These are phyloP conservation scores for Aphanomyces stellatus DNA, from an alignment of 352 stramenopile genomes.

Conservation along the genomic window DNA sequence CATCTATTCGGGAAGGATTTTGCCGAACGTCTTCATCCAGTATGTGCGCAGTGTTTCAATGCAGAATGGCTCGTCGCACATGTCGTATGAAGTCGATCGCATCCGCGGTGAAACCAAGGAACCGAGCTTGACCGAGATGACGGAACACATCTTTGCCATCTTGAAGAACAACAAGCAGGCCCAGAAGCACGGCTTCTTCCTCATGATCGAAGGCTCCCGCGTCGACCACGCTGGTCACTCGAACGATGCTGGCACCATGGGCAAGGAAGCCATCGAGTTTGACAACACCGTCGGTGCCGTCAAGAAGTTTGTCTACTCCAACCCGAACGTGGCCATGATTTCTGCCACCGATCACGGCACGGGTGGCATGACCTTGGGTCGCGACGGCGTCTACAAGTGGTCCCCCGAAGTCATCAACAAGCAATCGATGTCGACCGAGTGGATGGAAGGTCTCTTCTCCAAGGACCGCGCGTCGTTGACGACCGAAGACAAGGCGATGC, in stretches of 20 bases:
- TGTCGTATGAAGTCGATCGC: constrained; percentile 61
- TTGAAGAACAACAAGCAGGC: constrained; percentile 61
- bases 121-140: constrained; percentile 53
- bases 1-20: no score
- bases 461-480: constrained; percentile 27
- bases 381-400: constrained; percentile 40
- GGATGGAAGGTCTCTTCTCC: constrained; percentile 33
- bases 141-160: constrained; percentile 44
- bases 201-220: constrained; percentile 69
- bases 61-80: no score
- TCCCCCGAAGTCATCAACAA: constrained; percentile 34
- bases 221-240: constrained; percentile 58
- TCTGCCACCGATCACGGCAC: constrained; percentile 58
- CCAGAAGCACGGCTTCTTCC: constrained; percentile 65
- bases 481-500: constrained; percentile 33
- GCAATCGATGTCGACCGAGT: constrained; percentile 55
- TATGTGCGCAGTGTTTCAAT: no score
- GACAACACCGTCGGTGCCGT: constrained; percentile 59
- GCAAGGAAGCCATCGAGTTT: constrained; percentile 56
- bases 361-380: constrained; percentile 47
- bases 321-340: constrained; percentile 44
- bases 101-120: constrained; percentile 30
- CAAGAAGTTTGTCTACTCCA: constrained; percentile 39
- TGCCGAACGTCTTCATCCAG: no score
- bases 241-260: constrained; percentile 60